Evolutionary conservation across 2,329 filamentous ascomycete species (phyloP), one percentile per base, ranked within the genome.

Genomic region (Trichoderma sp.): DNA sequence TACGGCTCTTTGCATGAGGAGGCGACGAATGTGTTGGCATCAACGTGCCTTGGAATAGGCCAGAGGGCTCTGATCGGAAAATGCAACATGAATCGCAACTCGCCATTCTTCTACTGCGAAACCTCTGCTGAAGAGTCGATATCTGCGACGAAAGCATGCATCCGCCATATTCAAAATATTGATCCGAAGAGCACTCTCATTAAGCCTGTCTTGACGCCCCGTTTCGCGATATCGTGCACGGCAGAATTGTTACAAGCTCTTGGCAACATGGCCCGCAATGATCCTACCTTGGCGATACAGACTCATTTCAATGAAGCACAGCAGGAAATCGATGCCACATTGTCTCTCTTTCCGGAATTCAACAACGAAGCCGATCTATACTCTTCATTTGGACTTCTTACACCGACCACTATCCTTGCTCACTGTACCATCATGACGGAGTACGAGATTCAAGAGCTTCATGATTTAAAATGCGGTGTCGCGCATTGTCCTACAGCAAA

Each of bases 271-370:
- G 85, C 85, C 0, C 72, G 73, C 4, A 72, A 80, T 11, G 81
- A 90, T 68, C 79, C 80, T 0, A 76, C 82, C 0, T 74, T 91
- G 24, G 81, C 86, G 0, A 85, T 92, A 37, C 89, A 91, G 77
- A 91, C 88, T 3, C 89, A 91, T 75, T 90, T 91, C 79, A 87
- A 89, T 76, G 89, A 91, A 74, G 87, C 88, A 0, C 80, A 83
- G 73, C 84, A 88, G 70, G 89, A 91, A 75, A 87, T 89, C 65
- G 72, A 79, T 1, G 83, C 84, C 24, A 91, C 88, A 0, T 77
- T 76, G 8, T 76, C 81, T 0, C 77, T 91, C 2, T 91, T 89
- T 72, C 87, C 87, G 0, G 76, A 81, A 0, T 88, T 88, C 61
- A 72, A 74, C 2, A 87, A 82, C 66, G 88, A 91, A 75, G 86